Evolutionary conservation across 352 stramenopile genomes (phyloP).

Genomic region (Globisporangium apiculatum): DNA sequence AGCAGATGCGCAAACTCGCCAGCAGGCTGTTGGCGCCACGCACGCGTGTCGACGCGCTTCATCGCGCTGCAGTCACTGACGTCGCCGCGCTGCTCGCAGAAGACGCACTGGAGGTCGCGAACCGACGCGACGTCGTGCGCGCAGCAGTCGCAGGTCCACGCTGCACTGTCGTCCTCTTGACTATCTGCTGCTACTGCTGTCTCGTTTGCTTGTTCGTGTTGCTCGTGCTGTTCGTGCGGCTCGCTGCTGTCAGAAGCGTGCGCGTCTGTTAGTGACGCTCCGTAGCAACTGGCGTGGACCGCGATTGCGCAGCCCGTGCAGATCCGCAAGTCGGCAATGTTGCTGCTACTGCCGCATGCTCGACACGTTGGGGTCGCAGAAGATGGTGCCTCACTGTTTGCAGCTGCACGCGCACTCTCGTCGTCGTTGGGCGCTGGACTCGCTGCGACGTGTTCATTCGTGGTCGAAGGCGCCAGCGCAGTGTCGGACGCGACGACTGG

Average conservation of each 20-base stretch:
- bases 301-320: slow-evolving; percentile 24
- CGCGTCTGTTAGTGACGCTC: background rate
- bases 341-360: background rate
- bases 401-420: background rate
- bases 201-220: background rate
- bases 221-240: background rate
- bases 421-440: background rate
- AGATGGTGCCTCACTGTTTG: background rate
- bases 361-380: background rate
- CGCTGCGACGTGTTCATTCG: background rate
- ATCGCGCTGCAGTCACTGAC: slow-evolving; percentile 13
- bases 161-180: background rate
- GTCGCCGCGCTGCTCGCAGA: slow-evolving; percentile 25
- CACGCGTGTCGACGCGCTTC: slow-evolving; percentile 20
- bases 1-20: slow-evolving; percentile 30
- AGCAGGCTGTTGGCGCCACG: background rate
- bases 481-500: background rate
- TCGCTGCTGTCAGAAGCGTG: background rate
- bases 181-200: slow-evolving; percentile 1
- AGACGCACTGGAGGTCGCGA: slow-evolving; percentile 22
- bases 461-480: background rate
- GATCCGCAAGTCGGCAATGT: slow-evolving; percentile 15
- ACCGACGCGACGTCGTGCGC: slow-evolving; percentile 12
- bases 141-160: slow-evolving; percentile 45
- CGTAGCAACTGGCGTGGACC: slow-evolving; percentile 34